Evolutionary conservation across 2,329 filamentous ascomycete genomes (phyloP).

Genomic region (Helotiales sp.): DNA sequence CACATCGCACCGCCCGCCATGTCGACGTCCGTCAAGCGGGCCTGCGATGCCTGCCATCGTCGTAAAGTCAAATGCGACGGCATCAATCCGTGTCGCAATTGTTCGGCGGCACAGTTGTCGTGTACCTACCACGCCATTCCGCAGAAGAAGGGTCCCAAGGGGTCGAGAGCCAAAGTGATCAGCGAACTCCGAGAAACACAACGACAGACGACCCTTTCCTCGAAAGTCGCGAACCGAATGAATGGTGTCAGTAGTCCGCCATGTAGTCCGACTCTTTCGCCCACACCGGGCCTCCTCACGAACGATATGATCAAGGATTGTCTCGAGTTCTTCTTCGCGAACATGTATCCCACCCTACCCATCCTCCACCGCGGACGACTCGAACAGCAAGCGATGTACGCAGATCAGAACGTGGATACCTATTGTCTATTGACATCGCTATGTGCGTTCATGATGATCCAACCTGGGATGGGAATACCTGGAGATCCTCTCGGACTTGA

Average conservation of each 20-base stretch:
- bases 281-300: constrained; percentile 61
- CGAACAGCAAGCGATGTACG: constrained; percentile 57
- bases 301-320: constrained; percentile 65
- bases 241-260: constrained; percentile 54
- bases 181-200: constrained; percentile 71
- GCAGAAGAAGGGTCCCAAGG: constrained; percentile 76
- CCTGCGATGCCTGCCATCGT: constrained; percentile 73
- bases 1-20: constrained; percentile 21
- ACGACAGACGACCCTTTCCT: constrained; percentile 62
- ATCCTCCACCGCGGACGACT: constrained; percentile 60
- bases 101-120: constrained; percentile 62
- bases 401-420: constrained; percentile 61
- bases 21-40: constrained; percentile 48
- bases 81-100: constrained; percentile 70
- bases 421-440: constrained; percentile 66
- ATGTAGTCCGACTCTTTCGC: constrained; percentile 48
- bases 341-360: constrained; percentile 65
- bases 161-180: constrained; percentile 73
- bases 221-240: constrained; percentile 60
- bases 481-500: constrained; percentile 57
- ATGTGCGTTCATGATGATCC: constrained; percentile 67
- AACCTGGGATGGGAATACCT: constrained; percentile 65
- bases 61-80: constrained; percentile 76
- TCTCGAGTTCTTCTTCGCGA: constrained; percentile 66
- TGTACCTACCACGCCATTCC: constrained; percentile 76